These are phyloP conservation scores for Rostrohypoxylon terebratum DNA, from an alignment of 495 filamentous ascomycete genomes.

Conservation along the genomic window DNA sequence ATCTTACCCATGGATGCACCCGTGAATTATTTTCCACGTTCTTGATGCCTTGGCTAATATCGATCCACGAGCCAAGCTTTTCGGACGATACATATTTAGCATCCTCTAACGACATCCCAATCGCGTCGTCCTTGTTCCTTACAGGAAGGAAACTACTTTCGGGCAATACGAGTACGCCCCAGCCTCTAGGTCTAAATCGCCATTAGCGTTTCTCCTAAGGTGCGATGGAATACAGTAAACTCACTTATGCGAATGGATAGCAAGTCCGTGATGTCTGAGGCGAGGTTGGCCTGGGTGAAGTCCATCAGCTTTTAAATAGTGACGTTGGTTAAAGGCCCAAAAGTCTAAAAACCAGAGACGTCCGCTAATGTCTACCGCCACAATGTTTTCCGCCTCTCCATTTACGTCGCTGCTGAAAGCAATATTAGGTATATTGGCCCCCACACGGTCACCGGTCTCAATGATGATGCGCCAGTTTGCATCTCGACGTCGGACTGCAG, in stretches of 20 bases:
- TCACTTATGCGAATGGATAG: constrained; percentile 23
- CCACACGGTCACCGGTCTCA: constrained; percentile 43
- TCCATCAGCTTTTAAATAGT: constrained; percentile 32
- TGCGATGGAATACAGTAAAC: background rate
- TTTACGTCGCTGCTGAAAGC: constrained; percentile 75
- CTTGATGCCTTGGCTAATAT: constrained; percentile 35
- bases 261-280: background rate
- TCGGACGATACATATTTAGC: constrained; percentile 18
- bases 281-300: constrained; percentile 10
- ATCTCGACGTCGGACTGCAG: constrained; percentile 48
- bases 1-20: constrained; percentile 43
- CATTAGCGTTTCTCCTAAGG: constrained; percentile 14
- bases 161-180: constrained; percentile 62
- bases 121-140: constrained; percentile 44
- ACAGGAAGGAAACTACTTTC: constrained; percentile 56
- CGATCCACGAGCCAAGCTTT: constrained; percentile 38
- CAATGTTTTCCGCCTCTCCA: constrained; percentile 72
- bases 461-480: constrained; percentile 59
- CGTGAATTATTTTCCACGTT: constrained; percentile 42
- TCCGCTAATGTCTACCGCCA: constrained; percentile 80
- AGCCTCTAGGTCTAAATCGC: constrained; percentile 50
- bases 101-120: constrained; percentile 49
- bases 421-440: constrained; percentile 80
- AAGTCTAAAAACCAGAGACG: constrained; percentile 74
- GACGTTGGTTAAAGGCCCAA: constrained; percentile 55